Conservation (phyloP, 1,284 basidiomycete species). For the Cryptococcus wingfieldii region DNA sequence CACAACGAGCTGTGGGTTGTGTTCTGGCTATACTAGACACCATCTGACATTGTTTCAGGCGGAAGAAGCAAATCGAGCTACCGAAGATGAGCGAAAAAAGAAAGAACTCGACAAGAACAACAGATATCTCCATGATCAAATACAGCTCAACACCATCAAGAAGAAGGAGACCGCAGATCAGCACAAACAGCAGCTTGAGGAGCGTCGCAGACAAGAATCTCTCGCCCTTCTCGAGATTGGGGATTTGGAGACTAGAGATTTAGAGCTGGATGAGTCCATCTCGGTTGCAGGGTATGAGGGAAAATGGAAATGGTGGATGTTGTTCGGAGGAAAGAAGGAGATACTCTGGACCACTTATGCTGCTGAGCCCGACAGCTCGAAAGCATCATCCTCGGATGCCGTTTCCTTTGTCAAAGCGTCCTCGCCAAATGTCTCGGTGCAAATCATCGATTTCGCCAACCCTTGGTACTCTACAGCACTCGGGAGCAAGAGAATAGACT, state of each 20-base stretch:
- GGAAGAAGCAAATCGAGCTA: conserved; percentile 25
- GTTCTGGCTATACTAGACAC: not conserved
- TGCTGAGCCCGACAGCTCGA: conserved; percentile 31
- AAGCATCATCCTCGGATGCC: conserved; percentile 20
- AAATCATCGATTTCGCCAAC: conserved; percentile 45
- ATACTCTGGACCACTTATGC: conserved; percentile 45
- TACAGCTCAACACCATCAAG: conserved; percentile 35
- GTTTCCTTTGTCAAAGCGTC: conserved; percentile 54
- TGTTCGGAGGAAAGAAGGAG: conserved; percentile 42
- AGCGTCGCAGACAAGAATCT: conserved; percentile 26
- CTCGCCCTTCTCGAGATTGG: conserved; percentile 34
- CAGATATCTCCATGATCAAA: conserved; percentile 36
- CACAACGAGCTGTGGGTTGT: conserved; percentile 39
- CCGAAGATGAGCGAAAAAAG: conserved; percentile 26
- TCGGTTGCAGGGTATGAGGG: conserved; percentile 35
- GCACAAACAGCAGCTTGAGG: conserved; percentile 24
- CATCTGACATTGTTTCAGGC: conserved; percentile 20
- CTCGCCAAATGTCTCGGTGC: conserved; percentile 33
- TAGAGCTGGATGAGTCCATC: conserved; percentile 35
- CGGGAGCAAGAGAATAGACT: conserved; percentile 42
- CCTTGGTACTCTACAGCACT: conserved; percentile 39
- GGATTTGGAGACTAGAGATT: conserved; percentile 35
- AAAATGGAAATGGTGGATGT: conserved; percentile 30
- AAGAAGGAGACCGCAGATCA: conserved; percentile 34
- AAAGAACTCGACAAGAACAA: conserved; percentile 31